These are phyloP conservation scores for Aspergillus nidulans DNA, from an alignment of 495 filamentous ascomycete species.

Conservation along the genomic window DNA sequence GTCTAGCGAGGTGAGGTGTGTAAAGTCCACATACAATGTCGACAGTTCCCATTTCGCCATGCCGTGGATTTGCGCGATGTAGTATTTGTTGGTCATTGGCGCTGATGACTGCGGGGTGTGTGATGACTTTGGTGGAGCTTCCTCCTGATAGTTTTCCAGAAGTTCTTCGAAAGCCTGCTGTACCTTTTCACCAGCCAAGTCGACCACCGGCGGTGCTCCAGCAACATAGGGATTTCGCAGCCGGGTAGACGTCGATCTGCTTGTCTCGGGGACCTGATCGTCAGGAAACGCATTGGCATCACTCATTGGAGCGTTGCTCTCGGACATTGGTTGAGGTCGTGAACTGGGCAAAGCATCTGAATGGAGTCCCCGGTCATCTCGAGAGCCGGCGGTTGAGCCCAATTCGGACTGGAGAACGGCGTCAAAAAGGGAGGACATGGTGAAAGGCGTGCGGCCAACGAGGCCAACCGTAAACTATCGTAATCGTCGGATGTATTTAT, in stretches of 20 bases:
- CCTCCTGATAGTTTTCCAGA: conserved; percentile 80
- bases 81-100: conserved; percentile 83
- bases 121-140: conserved; percentile 65
- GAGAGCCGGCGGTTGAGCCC: conserved; percentile 36
- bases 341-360: conserved; percentile 44
- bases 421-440: conserved; percentile 52
- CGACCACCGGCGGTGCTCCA: conserved; percentile 77
- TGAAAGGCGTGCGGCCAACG: conserved; percentile 22
- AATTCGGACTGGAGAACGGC: conserved; percentile 49
- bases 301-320: conserved; percentile 53
- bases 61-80: conserved; percentile 91
- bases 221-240: conserved; percentile 56
- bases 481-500: neutral
- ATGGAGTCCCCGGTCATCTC: conserved; percentile 27
- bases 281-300: conserved; percentile 53
- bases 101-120: conserved; percentile 67
- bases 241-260: conserved; percentile 52
- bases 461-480: conserved; percentile 11
- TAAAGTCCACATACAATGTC: conserved; percentile 95
- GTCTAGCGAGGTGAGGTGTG: conserved; percentile 67
- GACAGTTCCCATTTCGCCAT: conserved; percentile 82
- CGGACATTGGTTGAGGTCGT: conserved; percentile 41
- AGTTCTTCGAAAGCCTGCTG: conserved; percentile 83
- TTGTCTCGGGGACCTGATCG: conserved; percentile 55
- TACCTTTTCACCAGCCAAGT: conserved; percentile 79